phyloP scores from a whole-genome alignment of 192 early-diverging fungal species.

The Entomortierella lignicola region DNA sequence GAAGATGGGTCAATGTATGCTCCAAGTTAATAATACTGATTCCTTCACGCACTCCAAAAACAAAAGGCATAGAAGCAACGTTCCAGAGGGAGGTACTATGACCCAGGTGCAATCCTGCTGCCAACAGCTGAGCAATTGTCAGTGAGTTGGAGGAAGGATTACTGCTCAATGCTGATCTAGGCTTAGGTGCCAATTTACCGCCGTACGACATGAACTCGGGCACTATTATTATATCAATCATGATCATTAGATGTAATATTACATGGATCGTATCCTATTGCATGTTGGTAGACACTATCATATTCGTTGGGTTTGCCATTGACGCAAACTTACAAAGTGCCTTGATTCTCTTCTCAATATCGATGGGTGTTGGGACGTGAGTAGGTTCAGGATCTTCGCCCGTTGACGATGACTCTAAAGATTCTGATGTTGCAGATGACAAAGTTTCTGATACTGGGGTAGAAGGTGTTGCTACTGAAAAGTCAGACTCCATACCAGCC shows the following conservation, averaged over 20 bases:
- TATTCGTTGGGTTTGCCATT: not conserved
- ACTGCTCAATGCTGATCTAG: slow-evolving; percentile 25
- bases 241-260: not conserved
- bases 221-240: slow-evolving; percentile 17
- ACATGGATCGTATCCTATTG: not conserved
- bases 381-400: slow-evolving; percentile 31
- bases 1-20: slow-evolving; percentile 84
- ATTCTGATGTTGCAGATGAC: too few species aligned
- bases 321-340: slow-evolving; percentile 31
- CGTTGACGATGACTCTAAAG: too few species aligned
- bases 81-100: slow-evolving; percentile 84
- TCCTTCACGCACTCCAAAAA: slow-evolving; percentile 89
- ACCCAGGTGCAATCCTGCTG: slow-evolving; percentile 91
- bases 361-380: slow-evolving; percentile 25
- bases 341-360: slow-evolving; percentile 47
- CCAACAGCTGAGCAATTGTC: slow-evolving; percentile 76
- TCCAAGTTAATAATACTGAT: slow-evolving; percentile 96
- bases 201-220: slow-evolving; percentile 49
- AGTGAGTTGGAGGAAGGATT: slow-evolving; percentile 50
- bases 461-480: slow-evolving; percentile 33
- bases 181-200: slow-evolving; percentile 44
- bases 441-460: not conserved
- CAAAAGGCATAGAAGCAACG: slow-evolving; percentile 83
- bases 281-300: not conserved
- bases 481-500: slow-evolving; percentile 50